Evolutionary conservation across 2,329 filamentous ascomycete genomes (phyloP).

Genomic region (Talaromyces sp.): DNA sequence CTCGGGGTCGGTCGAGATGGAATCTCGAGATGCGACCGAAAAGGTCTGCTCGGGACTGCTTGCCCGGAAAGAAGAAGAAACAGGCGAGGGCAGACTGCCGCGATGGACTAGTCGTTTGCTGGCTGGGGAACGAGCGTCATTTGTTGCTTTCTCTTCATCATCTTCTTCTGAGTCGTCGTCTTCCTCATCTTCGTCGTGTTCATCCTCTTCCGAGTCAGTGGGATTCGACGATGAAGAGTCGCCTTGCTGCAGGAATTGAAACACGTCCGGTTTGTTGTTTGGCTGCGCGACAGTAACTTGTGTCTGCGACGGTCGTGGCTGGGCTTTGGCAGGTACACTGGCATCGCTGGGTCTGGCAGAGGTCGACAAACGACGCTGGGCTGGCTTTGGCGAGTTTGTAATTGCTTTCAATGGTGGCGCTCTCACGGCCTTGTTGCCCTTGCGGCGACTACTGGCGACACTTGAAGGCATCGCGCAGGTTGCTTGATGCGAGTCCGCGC

Average conservation of each 20-base stretch:
- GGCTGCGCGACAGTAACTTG: neutral
- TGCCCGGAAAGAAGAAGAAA: conserved; percentile 30
- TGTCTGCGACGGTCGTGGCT: neutral
- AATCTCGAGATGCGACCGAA: conserved; percentile 24
- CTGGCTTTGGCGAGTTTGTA: neutral
- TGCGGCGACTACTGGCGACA: conserved; percentile 9
- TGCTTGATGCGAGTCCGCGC: neutral
- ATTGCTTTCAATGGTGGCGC: neutral
- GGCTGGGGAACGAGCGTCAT: neutral
- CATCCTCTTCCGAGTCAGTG: conserved; percentile 18
- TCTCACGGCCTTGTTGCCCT: conserved; percentile 2
- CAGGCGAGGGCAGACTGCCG: conserved; percentile 19
- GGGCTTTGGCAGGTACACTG: neutral
- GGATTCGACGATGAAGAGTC: conserved; percentile 9
- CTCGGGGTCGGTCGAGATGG: conserved; percentile 22
- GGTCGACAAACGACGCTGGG: neutral
- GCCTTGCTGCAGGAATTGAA: conserved; percentile 28
- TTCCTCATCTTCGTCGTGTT: conserved; percentile 15
- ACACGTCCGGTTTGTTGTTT: conserved; percentile 28
- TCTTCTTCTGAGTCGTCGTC: neutral
- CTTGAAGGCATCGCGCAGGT: conserved; percentile 5
- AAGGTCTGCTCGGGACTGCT: conserved; percentile 28
- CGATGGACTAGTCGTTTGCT: conserved; percentile 8
- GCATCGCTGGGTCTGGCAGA: neutral
- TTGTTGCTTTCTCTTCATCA: neutral